phyloP scores from a whole-genome alignment of 1,284 basidiomycete genomes.

The Sanghuangporus baumii region DNA sequence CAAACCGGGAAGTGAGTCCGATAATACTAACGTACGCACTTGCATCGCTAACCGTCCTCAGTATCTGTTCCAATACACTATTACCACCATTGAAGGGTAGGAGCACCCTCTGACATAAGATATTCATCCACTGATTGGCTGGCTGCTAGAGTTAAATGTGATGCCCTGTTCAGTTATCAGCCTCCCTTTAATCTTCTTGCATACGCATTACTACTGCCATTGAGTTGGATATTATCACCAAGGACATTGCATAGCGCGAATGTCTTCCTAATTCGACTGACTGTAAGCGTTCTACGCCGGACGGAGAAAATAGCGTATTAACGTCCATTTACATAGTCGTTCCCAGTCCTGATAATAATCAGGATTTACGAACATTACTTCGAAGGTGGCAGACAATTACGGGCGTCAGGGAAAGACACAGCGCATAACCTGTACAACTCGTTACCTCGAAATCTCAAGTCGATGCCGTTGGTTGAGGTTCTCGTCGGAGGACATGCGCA shows the following conservation, averaged over 20 bases:
- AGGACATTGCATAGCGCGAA: constrained; percentile 73
- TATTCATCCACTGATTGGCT: not conserved
- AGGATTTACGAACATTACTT: constrained; percentile 76
- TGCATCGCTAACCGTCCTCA: constrained; percentile 26
- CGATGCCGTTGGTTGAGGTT: constrained; percentile 66
- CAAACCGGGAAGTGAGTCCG: constrained; percentile 64
- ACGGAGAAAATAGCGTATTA: not conserved
- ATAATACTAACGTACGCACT: not conserved
- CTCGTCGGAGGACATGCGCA: constrained; percentile 59
- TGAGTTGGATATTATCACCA: constrained; percentile 67
- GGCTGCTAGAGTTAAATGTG: constrained; percentile 61
- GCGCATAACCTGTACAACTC: constrained; percentile 55
- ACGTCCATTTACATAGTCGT: constrained; percentile 39
- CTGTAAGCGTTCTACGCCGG: constrained; percentile 33
- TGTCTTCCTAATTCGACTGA: constrained; percentile 78
- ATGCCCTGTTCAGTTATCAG: constrained; percentile 87
- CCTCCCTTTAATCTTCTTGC: constrained; percentile 83
- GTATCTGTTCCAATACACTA: constrained; percentile 86
- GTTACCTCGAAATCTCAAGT: constrained; percentile 64
- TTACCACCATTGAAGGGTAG: constrained; percentile 84
- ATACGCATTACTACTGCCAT: constrained; percentile 70
- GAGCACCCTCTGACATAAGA: constrained; percentile 16
- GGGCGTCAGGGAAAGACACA: constrained; percentile 44
- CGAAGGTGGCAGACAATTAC: constrained; percentile 41
- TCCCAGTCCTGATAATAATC: constrained; percentile 77